Evolutionary conservation across 1,139 yeast species (phyloP).

Genomic region (Yamadazyma sp.): DNA sequence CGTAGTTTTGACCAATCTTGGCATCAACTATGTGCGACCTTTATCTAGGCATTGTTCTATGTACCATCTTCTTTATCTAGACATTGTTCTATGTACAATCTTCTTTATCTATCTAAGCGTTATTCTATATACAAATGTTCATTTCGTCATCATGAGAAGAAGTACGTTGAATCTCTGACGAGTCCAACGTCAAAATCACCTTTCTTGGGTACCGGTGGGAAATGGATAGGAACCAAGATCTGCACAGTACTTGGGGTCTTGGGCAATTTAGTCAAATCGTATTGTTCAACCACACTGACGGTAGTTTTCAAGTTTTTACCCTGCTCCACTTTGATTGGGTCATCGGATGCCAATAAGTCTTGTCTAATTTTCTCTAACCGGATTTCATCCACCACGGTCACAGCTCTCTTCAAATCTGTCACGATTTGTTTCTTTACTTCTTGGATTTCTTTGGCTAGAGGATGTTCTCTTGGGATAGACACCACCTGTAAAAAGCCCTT

Average conservation of each 20-base stretch:
- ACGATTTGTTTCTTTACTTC: constrained; percentile 51
- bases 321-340: constrained; percentile 46
- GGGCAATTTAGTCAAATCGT: constrained; percentile 29
- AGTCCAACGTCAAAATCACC: constrained; percentile 82
- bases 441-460: constrained; percentile 52
- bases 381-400: constrained; percentile 73
- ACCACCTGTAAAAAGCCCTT: constrained; percentile 65
- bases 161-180: constrained; percentile 74
- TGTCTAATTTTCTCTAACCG: constrained; percentile 67
- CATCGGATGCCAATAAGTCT: constrained; percentile 51
- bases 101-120: constrained; percentile 1
- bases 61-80: background rate
- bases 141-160: constrained; percentile 49
- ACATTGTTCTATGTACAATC: constrained; percentile 1
- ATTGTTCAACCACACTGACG: constrained; percentile 59
- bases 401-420: constrained; percentile 52
- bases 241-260: constrained; percentile 29
- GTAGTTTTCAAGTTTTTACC: constrained; percentile 72
- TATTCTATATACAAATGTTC: constrained; percentile 4
- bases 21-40: too few relatives aligned
- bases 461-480: constrained; percentile 52
- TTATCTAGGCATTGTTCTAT: too few relatives aligned
- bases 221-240: constrained; percentile 58
- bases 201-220: constrained; percentile 76
- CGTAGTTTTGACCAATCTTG: too few relatives aligned